phyloP scores from a whole-genome alignment of 768 basidiomycete species.

The Collybia sordida region DNA sequence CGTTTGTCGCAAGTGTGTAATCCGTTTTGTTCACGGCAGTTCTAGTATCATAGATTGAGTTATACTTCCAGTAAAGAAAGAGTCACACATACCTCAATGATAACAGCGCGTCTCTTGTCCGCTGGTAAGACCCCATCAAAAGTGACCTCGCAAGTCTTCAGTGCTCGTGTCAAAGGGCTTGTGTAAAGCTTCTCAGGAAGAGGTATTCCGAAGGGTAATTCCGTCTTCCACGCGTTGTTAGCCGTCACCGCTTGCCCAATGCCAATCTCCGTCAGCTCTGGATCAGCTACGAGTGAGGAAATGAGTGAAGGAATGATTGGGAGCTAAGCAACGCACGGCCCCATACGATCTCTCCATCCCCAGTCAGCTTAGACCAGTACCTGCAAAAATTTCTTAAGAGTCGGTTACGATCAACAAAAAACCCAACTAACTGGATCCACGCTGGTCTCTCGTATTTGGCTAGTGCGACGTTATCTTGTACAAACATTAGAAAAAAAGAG shows the following conservation, averaged over 20 bases:
- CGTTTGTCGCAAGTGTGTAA: slow-evolving; percentile 74
- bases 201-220: slow-evolving; percentile 42
- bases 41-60: slow-evolving; percentile 32
- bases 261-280: slow-evolving; percentile 60
- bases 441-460: slow-evolving; percentile 54
- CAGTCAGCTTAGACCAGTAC: slow-evolving; percentile 61
- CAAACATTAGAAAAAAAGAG: background rate
- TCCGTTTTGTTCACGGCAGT: slow-evolving; percentile 65
- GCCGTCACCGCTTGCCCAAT: slow-evolving; percentile 52
- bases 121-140: slow-evolving; percentile 38
- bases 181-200: slow-evolving; percentile 56
- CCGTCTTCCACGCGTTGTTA: slow-evolving; percentile 46
- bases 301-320: background rate
- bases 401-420: background rate
- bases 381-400: slow-evolving; percentile 29
- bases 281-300: slow-evolving; percentile 42
- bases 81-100: slow-evolving; percentile 52
- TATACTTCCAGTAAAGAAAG: background rate
- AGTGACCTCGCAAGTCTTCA: slow-evolving; percentile 54
- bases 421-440: slow-evolving; percentile 56
- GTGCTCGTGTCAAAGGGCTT: slow-evolving; percentile 64
- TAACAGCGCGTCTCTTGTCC: slow-evolving; percentile 29
- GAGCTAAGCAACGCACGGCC: slow-evolving; percentile 53
- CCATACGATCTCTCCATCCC: slow-evolving; percentile 68
- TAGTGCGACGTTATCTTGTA: slow-evolving; percentile 65